Evolutionary conservation across 2,329 filamentous ascomycete genomes (phyloP).

Genomic region (Trichoderma brevicompactum): DNA sequence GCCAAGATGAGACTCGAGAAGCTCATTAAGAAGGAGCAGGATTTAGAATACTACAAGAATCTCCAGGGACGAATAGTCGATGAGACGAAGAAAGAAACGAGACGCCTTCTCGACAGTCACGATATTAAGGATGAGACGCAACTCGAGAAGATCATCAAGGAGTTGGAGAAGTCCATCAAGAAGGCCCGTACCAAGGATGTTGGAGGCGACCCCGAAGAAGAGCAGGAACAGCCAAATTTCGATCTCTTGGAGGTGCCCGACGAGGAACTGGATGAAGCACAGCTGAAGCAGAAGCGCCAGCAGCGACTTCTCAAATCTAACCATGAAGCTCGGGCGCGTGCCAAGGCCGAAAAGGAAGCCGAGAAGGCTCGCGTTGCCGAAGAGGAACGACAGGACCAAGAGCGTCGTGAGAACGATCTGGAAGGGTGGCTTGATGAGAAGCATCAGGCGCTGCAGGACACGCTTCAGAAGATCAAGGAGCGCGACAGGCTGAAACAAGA

Average conservation of each 20-base stretch:
- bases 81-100: conserved; percentile 88
- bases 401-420: conserved; percentile 81
- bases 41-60: conserved; percentile 90
- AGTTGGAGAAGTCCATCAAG: conserved; percentile 87
- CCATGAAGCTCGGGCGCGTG: conserved; percentile 88
- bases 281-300: conserved; percentile 88
- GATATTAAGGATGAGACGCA: conserved; percentile 91
- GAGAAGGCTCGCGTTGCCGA: conserved; percentile 85
- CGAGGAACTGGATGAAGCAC: conserved; percentile 89
- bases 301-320: conserved; percentile 94
- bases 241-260: conserved; percentile 87
- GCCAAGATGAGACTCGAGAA: conserved; percentile 97
- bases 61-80: conserved; percentile 73
- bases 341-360: conserved; percentile 92
- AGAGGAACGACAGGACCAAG: conserved; percentile 80
- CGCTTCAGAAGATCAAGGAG: conserved; percentile 86
- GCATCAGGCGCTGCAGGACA: conserved; percentile 69
- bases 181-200: conserved; percentile 93
- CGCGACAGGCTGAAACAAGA: conserved; percentile 92
- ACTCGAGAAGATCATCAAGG: conserved; percentile 81
- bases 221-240: conserved; percentile 82
- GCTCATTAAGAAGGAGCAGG: conserved; percentile 92
- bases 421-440: conserved; percentile 87
- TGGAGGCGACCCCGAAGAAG: conserved; percentile 78
- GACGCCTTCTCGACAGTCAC: conserved; percentile 82